Evolutionary conservation across 371 early-diverging fungal genomes (phyloP).

Genomic region (Mycotypha africana): DNA sequence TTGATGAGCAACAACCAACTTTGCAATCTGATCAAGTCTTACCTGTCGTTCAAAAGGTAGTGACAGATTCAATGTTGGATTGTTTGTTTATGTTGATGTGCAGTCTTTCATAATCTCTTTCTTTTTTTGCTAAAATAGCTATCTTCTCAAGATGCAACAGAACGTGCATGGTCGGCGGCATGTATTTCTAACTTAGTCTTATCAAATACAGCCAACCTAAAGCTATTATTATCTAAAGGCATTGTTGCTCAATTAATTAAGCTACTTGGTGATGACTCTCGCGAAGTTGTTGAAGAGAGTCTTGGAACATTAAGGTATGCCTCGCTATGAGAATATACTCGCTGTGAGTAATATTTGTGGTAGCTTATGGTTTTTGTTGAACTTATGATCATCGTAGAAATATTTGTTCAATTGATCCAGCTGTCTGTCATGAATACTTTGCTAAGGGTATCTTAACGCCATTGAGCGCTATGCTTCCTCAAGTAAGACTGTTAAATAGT

Average conservation of each 20-base stretch:
- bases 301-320: slow-evolving; percentile 67
- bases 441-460: slow-evolving; percentile 61
- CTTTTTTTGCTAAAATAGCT: slow-evolving; percentile 35
- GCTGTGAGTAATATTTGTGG: no score
- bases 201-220: slow-evolving; percentile 56
- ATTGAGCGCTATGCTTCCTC: slow-evolving; percentile 41
- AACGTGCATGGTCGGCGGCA: slow-evolving; percentile 88
- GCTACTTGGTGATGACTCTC: slow-evolving; percentile 62
- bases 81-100: slow-evolving; percentile 6
- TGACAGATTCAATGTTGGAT: not conserved
- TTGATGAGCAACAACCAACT: slow-evolving; percentile 13
- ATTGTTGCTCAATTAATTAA: slow-evolving; percentile 63
- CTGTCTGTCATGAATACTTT: slow-evolving; percentile 63
- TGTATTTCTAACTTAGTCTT: slow-evolving; percentile 74
- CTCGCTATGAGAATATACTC: no score
- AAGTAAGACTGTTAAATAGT: slow-evolving; percentile 23
- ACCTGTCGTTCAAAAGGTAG: slow-evolving; percentile 58
- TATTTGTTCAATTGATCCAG: slow-evolving; percentile 53
- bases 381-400: no score
- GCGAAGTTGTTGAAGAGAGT: slow-evolving; percentile 74
- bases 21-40: slow-evolving; percentile 38
- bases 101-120: not conserved
- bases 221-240: slow-evolving; percentile 67
- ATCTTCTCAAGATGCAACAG: slow-evolving; percentile 58
- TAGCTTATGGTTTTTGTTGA: no score